Evolutionary conservation across 305 asterid genomes (phyloP), one percentile per base, ranked within the genome.

Genomic region (Galium porrigens): DNA sequence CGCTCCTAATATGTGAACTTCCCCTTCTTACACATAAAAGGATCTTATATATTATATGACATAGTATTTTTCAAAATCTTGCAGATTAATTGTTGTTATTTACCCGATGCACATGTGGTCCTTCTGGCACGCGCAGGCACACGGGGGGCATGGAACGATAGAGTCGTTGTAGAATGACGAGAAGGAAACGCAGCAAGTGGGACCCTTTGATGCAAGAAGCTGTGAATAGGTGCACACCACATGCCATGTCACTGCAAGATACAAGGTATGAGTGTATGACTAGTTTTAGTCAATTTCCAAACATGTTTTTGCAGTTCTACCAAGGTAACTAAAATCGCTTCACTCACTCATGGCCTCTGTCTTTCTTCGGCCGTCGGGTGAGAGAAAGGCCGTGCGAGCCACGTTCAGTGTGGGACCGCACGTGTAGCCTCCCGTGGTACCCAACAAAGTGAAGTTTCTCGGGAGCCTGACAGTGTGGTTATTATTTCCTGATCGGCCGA

Each of bases 221-320:
- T 67, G 72, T 10, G 76, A 72, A 30, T 67, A 67, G 15, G 69
- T 62, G 61, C 76, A 72, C 0, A 9, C 41, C 41, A 72, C 72
- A 42, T 65, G 22, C 76, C 76, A 72, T 53, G 76, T 67, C 72
- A 72, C 76, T 72, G 66, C 66, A 61, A 36, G 2, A 36, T 58
- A 11, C n/a, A 11, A 3, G 34, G 15, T 12, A 27, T 42, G 46
- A 6, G 2, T 22, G 25, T 58, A 4, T 15, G 20, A 58, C 6
- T 12, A 15, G 8, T 39, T 11, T 59, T 17, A 2, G 30, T 6
- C 9, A 30, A 7, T 15, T 33, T 33, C 10, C 61, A 11, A 5
- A 6, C 32, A 15, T 48, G 54, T 49, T 15, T 17, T 17, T 52
- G 5, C 2, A 57, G 20, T 27, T 27, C 18, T 44, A 44, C 1